These are phyloP conservation scores for Geotrichum europaeum DNA, from an alignment of 1,139 yeast genomes.

Conservation along the genomic window DNA sequence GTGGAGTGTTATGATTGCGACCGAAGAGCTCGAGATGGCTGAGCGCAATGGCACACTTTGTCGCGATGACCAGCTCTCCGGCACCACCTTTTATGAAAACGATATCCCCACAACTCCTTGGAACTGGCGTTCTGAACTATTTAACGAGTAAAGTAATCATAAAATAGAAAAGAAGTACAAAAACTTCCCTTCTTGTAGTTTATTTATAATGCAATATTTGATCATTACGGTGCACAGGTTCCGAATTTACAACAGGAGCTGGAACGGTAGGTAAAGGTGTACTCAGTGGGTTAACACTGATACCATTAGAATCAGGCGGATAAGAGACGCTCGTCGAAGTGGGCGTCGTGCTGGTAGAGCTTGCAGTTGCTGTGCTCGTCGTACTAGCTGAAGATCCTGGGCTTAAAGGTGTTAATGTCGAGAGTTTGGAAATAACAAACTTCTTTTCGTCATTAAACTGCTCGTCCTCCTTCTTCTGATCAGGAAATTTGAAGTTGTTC, in stretches of 20 bases:
- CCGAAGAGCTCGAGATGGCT: slow-evolving; percentile 60
- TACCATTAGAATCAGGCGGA: not conserved
- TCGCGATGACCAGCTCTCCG: slow-evolving; percentile 61
- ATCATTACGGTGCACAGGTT: slow-evolving; percentile 15
- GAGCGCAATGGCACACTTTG: slow-evolving; percentile 53
- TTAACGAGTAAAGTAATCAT: slow-evolving; percentile 7
- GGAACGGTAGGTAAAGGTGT: slow-evolving; percentile 20
- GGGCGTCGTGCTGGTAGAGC: slow-evolving; percentile 17
- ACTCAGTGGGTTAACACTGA: slow-evolving; percentile 7
- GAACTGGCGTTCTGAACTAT: slow-evolving; percentile 11
- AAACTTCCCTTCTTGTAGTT: not conserved
- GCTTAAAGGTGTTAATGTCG: slow-evolving; percentile 39
- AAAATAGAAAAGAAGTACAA: not conserved
- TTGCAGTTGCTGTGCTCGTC: slow-evolving; percentile 1
- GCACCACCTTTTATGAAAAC: slow-evolving; percentile 42
- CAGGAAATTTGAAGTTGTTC: slow-evolving; percentile 51
- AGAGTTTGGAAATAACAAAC: slow-evolving; percentile 70
- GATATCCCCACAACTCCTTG: slow-evolving; percentile 1
- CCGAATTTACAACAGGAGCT: slow-evolving; percentile 24
- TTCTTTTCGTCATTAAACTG: slow-evolving; percentile 73
- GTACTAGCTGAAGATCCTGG: not conserved
- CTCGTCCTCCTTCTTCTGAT: slow-evolving; percentile 54
- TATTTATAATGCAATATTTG: slow-evolving; percentile 15
- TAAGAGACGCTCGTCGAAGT: not conserved
- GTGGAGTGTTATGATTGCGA: slow-evolving; percentile 67